Base-by-base conservation (phyloP, 805 yeast species). In the Ogataea haglerorum region DNA sequence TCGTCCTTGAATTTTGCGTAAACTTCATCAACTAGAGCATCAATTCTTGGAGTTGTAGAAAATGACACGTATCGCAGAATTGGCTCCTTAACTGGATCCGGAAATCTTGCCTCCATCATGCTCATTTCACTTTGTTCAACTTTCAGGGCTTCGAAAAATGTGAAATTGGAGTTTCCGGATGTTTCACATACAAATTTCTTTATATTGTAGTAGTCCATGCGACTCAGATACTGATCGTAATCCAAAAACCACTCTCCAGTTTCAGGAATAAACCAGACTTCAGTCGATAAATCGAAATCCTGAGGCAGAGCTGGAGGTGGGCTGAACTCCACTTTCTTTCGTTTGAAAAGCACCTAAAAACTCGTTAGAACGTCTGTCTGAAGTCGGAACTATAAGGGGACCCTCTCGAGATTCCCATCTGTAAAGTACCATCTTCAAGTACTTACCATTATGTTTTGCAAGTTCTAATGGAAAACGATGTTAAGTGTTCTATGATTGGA, bases 151-250 rank as follows among this genome's bases (percentile, higher is more conserved):
- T 93, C 95, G 60, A 90, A 90, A 60, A 76, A 93, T 1, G 96
- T 87, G 43, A 91, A 72, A 54, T 95, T 84, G 13, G 96, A 83
- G 54, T 88, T 86, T 10, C 99, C 99, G 0, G 97, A 87, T 35
- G 91, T 84, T 64, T 93, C 99, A 67, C 98, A 93, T 10, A 89
- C 93, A 64, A 93, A 93, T 60, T 87, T 85, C 51, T 79, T 80
- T 36, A 76, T 71, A 45, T 73, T 73, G 60, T 85, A 85, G 62
- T 82, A 85, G 59, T 85, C 88, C 69, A 85, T 64, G 40, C 91
- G 66, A 16, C 65, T 65, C 35, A 93, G 66, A 54, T 87, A 91
- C 8, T 81, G 88, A 39, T 83, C 86, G 60, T 93, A 91, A 5
- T 70, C 68, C 10, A 68, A 51, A 60, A 89, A 93, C 88, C 95